A percentile compares a stretch with the other conserved stretches of the same genome.
Evolutionary conservation across 2,329 filamentous ascomycete genomes (phyloP).

Genomic region (Didymosphaeria variabile): DNA sequence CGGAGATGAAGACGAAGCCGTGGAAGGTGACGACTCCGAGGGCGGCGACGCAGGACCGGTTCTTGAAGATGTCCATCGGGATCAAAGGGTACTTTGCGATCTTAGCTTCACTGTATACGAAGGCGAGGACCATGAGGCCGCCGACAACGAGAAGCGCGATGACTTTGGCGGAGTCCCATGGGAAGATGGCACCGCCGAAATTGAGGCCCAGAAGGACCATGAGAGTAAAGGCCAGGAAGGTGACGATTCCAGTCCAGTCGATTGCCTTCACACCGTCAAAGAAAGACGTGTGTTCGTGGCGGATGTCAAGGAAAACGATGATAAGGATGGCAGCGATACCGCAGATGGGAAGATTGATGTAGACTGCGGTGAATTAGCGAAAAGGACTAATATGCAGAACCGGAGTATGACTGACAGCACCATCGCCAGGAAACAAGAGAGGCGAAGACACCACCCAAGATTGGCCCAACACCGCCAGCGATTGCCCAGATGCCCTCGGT

Average conservation of each 20-base stretch:
- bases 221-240: constrained; percentile 60
- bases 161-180: constrained; percentile 64
- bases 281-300: constrained; percentile 63
- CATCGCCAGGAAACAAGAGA: constrained; percentile 60
- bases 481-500: constrained; percentile 65
- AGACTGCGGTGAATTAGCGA: constrained; percentile 47
- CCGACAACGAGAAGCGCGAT: constrained; percentile 65
- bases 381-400: background rate
- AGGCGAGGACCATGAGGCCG: constrained; percentile 56
- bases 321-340: constrained; percentile 60
- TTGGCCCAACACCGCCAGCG: constrained; percentile 61
- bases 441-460: constrained; percentile 63
- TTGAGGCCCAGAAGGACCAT: constrained; percentile 64
- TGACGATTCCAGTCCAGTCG: constrained; percentile 64
- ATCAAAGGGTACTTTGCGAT: constrained; percentile 74
- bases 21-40: constrained; percentile 61
- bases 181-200: constrained; percentile 62
- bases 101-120: constrained; percentile 70
- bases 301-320: constrained; percentile 62
- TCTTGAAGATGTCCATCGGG: constrained; percentile 68
- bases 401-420: constrained; percentile 51
- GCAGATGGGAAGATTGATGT: constrained; percentile 64
- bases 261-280: constrained; percentile 59
- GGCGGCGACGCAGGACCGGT: constrained; percentile 65
- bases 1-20: constrained; percentile 61